phyloP scores from a whole-genome alignment of 805 yeast genomes.

The Schizosaccharomyces osmophilus region DNA sequence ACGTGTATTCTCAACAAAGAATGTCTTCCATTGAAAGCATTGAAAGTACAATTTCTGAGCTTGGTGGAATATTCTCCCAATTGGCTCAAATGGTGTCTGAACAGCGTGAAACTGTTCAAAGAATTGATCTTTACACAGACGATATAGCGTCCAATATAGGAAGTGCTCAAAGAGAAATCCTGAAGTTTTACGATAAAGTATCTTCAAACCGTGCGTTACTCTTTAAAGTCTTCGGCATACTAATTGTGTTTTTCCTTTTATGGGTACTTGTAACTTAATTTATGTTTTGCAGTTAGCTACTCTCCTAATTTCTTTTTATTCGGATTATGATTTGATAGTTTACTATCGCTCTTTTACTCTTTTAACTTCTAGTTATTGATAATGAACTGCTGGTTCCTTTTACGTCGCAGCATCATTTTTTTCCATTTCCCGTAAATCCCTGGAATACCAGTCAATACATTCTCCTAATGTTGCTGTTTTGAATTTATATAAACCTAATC shows the following conservation, averaged over 20 bases:
- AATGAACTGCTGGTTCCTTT: neutral
- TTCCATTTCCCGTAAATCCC: neutral
- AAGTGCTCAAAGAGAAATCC: constrained; percentile 84
- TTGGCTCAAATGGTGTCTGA: constrained; percentile 93
- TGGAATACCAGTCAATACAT: neutral
- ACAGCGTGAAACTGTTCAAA: constrained; percentile 85
- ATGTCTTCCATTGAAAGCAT: constrained; percentile 83
- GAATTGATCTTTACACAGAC: constrained; percentile 85
- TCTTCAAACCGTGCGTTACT: constrained; percentile 83
- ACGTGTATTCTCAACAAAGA: constrained; percentile 50
- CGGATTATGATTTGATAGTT: neutral
- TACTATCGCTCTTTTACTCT: neutral
- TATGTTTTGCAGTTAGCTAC: no score
- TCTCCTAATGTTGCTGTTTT: neutral
- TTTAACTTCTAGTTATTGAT: neutral
- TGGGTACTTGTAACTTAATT: constrained; percentile 11
- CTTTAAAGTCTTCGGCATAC: constrained; percentile 65
- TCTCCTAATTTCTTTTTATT: neutral
- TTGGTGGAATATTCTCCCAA: constrained; percentile 82
- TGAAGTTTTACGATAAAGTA: constrained; percentile 70
- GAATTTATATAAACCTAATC: neutral
- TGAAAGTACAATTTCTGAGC: constrained; percentile 90
- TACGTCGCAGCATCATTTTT: neutral
- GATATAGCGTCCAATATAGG: constrained; percentile 70
- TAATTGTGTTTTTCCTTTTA: constrained; percentile 20